Evolutionary conservation across 768 basidiomycete genomes (phyloP).

Genomic region (Thelephora aurantiotincta): DNA sequence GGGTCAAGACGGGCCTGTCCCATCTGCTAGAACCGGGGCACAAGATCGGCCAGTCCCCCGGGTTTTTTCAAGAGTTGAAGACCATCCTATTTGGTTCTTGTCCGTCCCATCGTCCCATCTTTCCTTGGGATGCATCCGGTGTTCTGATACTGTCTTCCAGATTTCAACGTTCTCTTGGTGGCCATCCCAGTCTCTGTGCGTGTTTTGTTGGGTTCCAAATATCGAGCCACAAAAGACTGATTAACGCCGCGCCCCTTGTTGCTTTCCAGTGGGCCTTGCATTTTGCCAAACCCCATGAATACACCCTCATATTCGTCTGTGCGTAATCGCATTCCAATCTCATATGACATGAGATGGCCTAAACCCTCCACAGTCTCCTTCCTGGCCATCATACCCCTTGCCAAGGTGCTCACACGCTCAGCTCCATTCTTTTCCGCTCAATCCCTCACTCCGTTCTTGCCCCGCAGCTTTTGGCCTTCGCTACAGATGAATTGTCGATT

Average conservation of each 20-base stretch:
- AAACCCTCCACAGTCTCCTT: constrained; percentile 40
- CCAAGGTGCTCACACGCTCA: constrained; percentile 35
- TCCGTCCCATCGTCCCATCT: constrained; percentile 15
- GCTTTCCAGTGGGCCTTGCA: constrained; percentile 55
- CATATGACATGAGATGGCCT: background rate
- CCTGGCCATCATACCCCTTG: constrained; percentile 72
- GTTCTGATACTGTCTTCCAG: constrained; percentile 19
- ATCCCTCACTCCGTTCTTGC: background rate
- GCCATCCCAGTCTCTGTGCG: constrained; percentile 61
- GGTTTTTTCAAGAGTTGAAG: constrained; percentile 28
- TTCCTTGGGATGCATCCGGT: background rate
- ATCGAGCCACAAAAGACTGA: background rate
- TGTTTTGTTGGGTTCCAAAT: background rate
- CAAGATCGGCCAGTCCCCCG: constrained; percentile 30
- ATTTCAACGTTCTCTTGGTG: constrained; percentile 55
- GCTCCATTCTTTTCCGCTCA: background rate
- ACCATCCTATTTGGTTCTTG: constrained; percentile 46
- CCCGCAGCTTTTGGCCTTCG: constrained; percentile 58
- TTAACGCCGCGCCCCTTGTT: background rate
- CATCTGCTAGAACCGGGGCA: constrained; percentile 6
- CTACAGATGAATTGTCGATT: constrained; percentile 73
- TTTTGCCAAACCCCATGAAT: constrained; percentile 32
- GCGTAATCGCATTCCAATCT: constrained; percentile 16
- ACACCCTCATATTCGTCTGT: constrained; percentile 68
- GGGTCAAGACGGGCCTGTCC: background rate